phyloP scores from a whole-genome alignment of 192 early-diverging fungal species.

The Phlyctochytrium bullatum region DNA sequence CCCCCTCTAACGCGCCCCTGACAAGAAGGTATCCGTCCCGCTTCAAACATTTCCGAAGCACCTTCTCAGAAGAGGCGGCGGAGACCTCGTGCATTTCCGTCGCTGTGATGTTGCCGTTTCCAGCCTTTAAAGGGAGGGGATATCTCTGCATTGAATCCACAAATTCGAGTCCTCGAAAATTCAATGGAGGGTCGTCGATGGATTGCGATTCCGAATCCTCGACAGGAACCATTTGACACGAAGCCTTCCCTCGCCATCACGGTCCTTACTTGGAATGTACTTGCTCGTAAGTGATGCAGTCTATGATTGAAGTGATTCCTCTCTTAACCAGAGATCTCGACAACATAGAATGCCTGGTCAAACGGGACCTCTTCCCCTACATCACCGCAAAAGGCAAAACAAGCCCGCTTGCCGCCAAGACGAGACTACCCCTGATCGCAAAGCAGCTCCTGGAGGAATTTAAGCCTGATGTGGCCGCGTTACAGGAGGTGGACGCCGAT shows the following conservation, averaged over 20 bases:
- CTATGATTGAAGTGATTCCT: background rate
- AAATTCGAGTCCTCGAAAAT: too few species aligned
- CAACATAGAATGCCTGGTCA: background rate
- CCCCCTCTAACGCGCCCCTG: background rate
- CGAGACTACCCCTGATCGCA: background rate
- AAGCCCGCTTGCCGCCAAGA: background rate
- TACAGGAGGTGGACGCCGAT: background rate
- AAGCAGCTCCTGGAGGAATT: background rate
- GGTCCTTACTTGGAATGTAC: background rate
- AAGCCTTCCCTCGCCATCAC: too few species aligned
- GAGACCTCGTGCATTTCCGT: background rate
- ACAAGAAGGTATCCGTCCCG: slow-evolving; percentile 19
- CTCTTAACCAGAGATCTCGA: too few species aligned
- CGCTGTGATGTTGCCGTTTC: background rate
- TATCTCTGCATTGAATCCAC: too few species aligned
- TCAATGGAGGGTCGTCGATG: too few species aligned
- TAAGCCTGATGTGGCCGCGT: background rate
- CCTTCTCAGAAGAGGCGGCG: background rate
- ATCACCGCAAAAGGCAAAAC: background rate
- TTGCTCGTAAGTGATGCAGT: background rate
- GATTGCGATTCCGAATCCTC: too few species aligned
- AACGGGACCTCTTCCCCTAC: background rate
- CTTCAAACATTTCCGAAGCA: slow-evolving; percentile 8
- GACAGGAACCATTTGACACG: too few species aligned
- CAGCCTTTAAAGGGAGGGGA: background rate